A percentile compares a stretch with the other conserved stretches of the same genome.
Evolutionary conservation across 2,329 filamentous ascomycete species (phyloP).

Genomic region (Ceratocystis destructans): DNA sequence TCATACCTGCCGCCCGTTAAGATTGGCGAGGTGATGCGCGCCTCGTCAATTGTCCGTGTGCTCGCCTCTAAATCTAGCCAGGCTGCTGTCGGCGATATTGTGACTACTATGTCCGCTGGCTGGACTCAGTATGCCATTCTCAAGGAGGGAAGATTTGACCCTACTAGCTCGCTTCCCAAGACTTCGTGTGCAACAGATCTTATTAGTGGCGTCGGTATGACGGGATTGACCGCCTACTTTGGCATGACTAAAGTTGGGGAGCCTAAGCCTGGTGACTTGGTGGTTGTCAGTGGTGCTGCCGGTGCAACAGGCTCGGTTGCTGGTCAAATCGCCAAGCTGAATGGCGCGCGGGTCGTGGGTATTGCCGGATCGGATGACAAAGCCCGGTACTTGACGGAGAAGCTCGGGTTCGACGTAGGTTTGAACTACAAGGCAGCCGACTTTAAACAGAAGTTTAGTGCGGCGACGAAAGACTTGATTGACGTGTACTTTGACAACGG

Average conservation of each 20-base stretch:
- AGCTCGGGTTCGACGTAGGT: slow-evolving; percentile 53
- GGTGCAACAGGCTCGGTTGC: slow-evolving; percentile 65
- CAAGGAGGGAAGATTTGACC: slow-evolving; percentile 36
- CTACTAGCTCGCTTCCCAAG: slow-evolving; percentile 29
- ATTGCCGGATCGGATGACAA: slow-evolving; percentile 55
- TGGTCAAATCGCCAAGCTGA: slow-evolving; percentile 64
- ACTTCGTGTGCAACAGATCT: slow-evolving; percentile 41
- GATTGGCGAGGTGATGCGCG: slow-evolving; percentile 56
- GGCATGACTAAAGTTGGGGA: slow-evolving; percentile 56
- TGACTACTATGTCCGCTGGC: slow-evolving; percentile 37
- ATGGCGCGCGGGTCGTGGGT: slow-evolving; percentile 48
- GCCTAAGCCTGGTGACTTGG: slow-evolving; percentile 55
- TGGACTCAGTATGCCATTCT: slow-evolving; percentile 56
- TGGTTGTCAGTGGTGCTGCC: slow-evolving; percentile 65
- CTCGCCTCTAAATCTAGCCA: slow-evolving; percentile 43
- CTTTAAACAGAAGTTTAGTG: slow-evolving; percentile 46
- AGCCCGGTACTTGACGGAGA: slow-evolving; percentile 48
- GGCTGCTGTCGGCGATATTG: slow-evolving; percentile 44
- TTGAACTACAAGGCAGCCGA: slow-evolving; percentile 55
- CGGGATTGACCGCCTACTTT: slow-evolving; percentile 63
- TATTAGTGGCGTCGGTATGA: slow-evolving; percentile 49
- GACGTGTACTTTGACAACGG: slow-evolving; percentile 61
- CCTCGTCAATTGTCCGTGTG: slow-evolving; percentile 45
- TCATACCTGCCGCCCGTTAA: slow-evolving; percentile 56
- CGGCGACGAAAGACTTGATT: slow-evolving; percentile 44